Percentiles rank a stretch among this genome's conserved stretches.
phyloP scores from a whole-genome alignment of 345 rosid genomes.

The Pistacia integerrima region DNA sequence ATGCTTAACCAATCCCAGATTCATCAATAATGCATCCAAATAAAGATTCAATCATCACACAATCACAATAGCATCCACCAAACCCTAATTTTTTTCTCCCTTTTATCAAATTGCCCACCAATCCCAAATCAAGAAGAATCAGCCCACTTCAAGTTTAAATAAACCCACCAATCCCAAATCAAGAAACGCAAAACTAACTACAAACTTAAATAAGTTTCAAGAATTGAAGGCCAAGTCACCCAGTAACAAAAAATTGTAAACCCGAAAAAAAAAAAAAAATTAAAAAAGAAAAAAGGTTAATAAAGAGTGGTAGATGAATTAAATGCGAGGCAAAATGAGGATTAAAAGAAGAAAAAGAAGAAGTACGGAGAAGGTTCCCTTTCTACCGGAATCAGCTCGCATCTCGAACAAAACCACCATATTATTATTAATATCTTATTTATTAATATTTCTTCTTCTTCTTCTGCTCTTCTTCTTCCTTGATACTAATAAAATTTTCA shows the following conservation, averaged over 20 bases:
- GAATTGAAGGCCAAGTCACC: background rate
- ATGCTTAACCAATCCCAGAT: conserved; percentile 41
- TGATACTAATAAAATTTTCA: too few relatives aligned
- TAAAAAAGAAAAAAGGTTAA: background rate
- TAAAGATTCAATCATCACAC: conserved; percentile 35
- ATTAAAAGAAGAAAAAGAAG: conserved; percentile 65
- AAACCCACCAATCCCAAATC: background rate
- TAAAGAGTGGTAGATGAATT: conserved; percentile 14
- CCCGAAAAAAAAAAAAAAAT: too few relatives aligned
- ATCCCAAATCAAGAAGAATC: background rate
- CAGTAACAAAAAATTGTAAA: background rate
- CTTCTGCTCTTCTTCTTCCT: conserved; percentile 2
- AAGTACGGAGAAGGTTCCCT: conserved; percentile 65
- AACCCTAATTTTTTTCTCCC: background rate
- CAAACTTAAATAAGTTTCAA: background rate
- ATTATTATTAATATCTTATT: background rate
- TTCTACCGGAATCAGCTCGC: conserved; percentile 61
- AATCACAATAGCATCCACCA: conserved; percentile 8
- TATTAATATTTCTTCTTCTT: conserved; percentile 5
- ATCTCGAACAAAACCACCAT: conserved; percentile 41
- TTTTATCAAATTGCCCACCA: background rate
- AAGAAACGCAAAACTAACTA: conserved; percentile 15
- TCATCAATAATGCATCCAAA: conserved; percentile 40
- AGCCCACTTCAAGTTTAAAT: conserved; percentile 2
- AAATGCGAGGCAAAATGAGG: conserved; percentile 66